These are phyloP conservation scores for Wickerhamiella australiensis DNA, from an alignment of 805 yeast species.

Conservation along the genomic window DNA sequence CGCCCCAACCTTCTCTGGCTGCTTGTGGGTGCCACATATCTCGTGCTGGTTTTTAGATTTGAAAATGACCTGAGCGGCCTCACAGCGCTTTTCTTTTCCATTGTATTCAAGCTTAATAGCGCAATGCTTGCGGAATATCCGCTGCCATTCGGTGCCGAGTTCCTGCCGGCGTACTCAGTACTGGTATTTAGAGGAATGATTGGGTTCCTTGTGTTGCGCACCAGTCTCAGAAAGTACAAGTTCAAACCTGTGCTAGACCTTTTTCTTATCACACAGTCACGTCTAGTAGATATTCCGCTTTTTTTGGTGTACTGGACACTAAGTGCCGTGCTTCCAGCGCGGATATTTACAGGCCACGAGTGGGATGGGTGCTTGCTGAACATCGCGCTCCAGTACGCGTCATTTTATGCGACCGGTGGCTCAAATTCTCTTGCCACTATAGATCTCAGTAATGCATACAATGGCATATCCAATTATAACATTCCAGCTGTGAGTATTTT, in stretches of 20 bases:
- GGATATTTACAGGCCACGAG: neutral
- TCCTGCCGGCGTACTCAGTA: slow-evolving; percentile 9
- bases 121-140: slow-evolving; percentile 42
- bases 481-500: slow-evolving; percentile 60
- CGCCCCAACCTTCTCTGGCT: slow-evolving; percentile 19
- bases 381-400: slow-evolving; percentile 54
- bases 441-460: slow-evolving; percentile 83
- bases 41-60: neutral
- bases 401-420: slow-evolving; percentile 80
- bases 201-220: neutral
- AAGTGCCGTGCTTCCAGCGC: neutral
- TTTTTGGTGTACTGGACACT: slow-evolving; percentile 21
- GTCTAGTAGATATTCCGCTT: slow-evolving; percentile 44
- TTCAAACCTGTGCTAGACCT: slow-evolving; percentile 9
- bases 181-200: slow-evolving; percentile 1
- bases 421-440: slow-evolving; percentile 88
- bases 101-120: slow-evolving; percentile 45
- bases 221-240: neutral
- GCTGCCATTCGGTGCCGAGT: slow-evolving; percentile 34
- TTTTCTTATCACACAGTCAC: slow-evolving; percentile 44
- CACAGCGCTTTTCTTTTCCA: slow-evolving; percentile 35
- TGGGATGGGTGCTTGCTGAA: slow-evolving; percentile 23
- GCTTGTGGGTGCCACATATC: neutral
- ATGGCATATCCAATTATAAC: slow-evolving; percentile 66
- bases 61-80: slow-evolving; percentile 27